Base-by-base conservation (phyloP, 371 early-diverging fungal genomes). In the Mucor sp. region DNA sequence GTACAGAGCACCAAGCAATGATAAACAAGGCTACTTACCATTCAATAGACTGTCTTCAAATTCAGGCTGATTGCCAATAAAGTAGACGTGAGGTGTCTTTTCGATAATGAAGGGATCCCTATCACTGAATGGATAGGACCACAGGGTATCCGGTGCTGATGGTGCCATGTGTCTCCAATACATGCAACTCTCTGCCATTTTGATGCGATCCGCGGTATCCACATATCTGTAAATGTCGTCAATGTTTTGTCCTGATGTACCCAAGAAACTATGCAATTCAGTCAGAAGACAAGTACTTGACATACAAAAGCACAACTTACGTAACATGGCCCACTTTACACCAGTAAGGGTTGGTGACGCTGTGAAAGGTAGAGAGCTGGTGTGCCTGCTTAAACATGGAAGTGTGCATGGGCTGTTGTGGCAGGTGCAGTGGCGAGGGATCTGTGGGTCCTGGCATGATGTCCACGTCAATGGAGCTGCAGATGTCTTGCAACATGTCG, bases 71-170 rank as follows among this genome's bases (percentile, higher is more conserved):
- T 95, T 96, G n/a, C 96, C 97, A 27, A 95, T 76, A 75, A 94
- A 89, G 69, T 93, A 96, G 15, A 98, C 84, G 67, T 96, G 90
- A 8, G 97, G 97, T 35, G 83, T 68, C 35, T 71, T 59, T 6
- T 76, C 73, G 23, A 98, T 70, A 6, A 96, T 80, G 67, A 97
- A 95, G 1, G 98, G 97, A 66, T 98, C 98, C 9, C 69, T 71
- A 58, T 91, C 88, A 67, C 81, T 81, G 70, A 90, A 96, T 14
- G 98, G 98, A 71, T 94, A 93, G 68, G 92, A 91, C 90, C 93
- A 94, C 39, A 97, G 79, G 4, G 97, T 97, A 77, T 98, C 98
- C 0, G 98, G 98, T 0, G 94, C 90, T 11, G 95, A 90, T 0
- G 98, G 98, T 9, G 95, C 95, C 23, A 96, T 76, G 62, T 95